Evolutionary conservation across 306 rosid species (phyloP), one percentile per base, ranked within the genome.

Genomic region (Pterocarpus macrocarpus): DNA sequence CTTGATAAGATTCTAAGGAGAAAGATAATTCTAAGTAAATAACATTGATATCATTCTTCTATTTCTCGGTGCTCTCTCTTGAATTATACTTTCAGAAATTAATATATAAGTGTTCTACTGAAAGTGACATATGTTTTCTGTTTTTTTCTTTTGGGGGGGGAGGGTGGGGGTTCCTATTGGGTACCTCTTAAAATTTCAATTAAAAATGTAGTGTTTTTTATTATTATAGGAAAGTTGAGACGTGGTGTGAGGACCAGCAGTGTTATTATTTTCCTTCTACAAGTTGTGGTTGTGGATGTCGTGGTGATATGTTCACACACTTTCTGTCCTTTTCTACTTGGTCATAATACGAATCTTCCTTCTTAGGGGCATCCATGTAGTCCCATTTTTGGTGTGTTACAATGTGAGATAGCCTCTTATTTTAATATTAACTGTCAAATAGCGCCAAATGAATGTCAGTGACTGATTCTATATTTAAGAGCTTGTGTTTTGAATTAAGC

Each of bases 201-300:
- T 28, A 30, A 72, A 13, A 4, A 64, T 71, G 65, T 45, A 80
- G 45, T 45, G 75, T 65, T 83, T 77, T 77, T 71, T 43, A 50
- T 63, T 76, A 81, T 32, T 39, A 80, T 82, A 45, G 58, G 86
- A 77, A 87, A 85, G 70, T 79, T 81, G 78, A 33, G 81, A 81
- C 87, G 78, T 76, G 87, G 64, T 77, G 80, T 71, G 73, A 89
- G 94, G 88, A 84, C 97, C 95, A 85, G 78, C 32, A 71, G 71
- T 66, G 49, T 88, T 86, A 85, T 85, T 53, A n/a, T 14, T 53
- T 75, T 75, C 65, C 86, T 64, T 82, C 49, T 75, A 38, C 97
- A 93, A 95, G 90, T 93, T 95, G 98, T 70, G 85, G 76, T 85
- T 82, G 77, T 85, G 90, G 89, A 73, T 82, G 89, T 56, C 85